Conservation (phyloP, 768 basidiomycete genomes). For the Gymnopilus junonius region DNA sequence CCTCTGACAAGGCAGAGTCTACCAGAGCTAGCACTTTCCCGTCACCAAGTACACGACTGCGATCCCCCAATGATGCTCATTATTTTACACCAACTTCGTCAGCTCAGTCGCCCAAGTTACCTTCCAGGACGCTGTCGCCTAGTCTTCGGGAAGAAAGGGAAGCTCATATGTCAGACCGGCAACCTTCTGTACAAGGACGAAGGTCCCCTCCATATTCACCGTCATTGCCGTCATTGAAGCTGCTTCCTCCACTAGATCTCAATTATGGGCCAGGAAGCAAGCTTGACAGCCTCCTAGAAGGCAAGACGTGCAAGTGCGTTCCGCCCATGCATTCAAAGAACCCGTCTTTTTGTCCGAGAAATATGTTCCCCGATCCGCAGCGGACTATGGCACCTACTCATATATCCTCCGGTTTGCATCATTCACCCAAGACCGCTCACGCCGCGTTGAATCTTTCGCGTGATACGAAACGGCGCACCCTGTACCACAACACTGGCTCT, state of each 20-base stretch:
- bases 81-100: not conserved
- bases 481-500: conserved; percentile 26
- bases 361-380: conserved; percentile 7
- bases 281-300: conserved; percentile 12
- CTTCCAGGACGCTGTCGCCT: not conserved
- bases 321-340: conserved; percentile 11
- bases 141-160: conserved; percentile 1
- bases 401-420: not conserved
- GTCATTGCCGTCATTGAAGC: conserved; percentile 18
- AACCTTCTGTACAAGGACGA: conserved; percentile 8
- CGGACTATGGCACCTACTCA: conserved; percentile 5
- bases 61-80: not conserved
- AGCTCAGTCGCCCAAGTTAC: not conserved
- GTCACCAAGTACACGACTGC: not conserved
- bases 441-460: conserved; percentile 24
- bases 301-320: conserved; percentile 14
- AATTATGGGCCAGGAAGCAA: conserved; percentile 18
- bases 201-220: conserved; percentile 13
- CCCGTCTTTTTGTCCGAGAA: conserved; percentile 20
- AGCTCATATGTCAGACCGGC: not conserved
- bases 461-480: conserved; percentile 18
- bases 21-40: not conserved
- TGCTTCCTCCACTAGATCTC: conserved; percentile 26
- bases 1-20: not conserved
- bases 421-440: conserved; percentile 21